These are phyloP conservation scores for Auricularia auricula-judae DNA, from an alignment of 768 basidiomycete genomes.

Conservation along the genomic window DNA sequence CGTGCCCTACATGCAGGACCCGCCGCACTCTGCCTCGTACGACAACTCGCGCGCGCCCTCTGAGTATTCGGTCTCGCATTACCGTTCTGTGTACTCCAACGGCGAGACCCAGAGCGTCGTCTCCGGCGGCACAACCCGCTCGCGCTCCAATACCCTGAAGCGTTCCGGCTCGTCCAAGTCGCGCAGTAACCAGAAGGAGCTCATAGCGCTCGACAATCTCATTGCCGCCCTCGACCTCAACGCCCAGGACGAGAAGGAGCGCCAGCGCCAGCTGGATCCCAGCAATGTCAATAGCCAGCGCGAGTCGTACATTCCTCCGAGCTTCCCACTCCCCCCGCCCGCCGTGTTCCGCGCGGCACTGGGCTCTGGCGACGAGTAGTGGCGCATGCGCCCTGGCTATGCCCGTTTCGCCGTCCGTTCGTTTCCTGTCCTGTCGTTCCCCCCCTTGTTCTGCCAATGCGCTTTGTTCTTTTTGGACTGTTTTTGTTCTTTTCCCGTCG, in stretches of 20 bases:
- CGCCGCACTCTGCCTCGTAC: not conserved
- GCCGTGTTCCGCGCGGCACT: not conserved
- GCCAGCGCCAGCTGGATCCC: not conserved
- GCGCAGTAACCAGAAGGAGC: not conserved
- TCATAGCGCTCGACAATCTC: not conserved
- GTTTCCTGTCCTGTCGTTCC: too few relatives aligned
- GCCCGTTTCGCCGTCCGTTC: too few relatives aligned
- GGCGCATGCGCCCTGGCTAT: not conserved
- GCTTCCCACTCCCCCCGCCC: not conserved
- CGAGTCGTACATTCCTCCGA: not conserved
- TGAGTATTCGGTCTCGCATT: not conserved
- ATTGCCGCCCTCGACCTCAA: not conserved
- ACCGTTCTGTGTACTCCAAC: not conserved
- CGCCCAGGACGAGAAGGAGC: not conserved
- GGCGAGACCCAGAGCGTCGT: not conserved
- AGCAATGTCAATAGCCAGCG: not conserved
- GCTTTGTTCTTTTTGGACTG: too few relatives aligned
- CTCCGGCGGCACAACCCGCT: not conserved
- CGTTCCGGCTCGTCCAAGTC: not conserved
- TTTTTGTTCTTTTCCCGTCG: too few relatives aligned
- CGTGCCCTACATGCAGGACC: not conserved
- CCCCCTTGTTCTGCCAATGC: too few relatives aligned
- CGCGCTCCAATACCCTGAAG: not conserved
- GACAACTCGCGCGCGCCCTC: not conserved
- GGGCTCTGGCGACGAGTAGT: not conserved